Evolutionary conservation across 2,329 filamentous ascomycete species (phyloP).

Genomic region (Hortaea sp.): DNA sequence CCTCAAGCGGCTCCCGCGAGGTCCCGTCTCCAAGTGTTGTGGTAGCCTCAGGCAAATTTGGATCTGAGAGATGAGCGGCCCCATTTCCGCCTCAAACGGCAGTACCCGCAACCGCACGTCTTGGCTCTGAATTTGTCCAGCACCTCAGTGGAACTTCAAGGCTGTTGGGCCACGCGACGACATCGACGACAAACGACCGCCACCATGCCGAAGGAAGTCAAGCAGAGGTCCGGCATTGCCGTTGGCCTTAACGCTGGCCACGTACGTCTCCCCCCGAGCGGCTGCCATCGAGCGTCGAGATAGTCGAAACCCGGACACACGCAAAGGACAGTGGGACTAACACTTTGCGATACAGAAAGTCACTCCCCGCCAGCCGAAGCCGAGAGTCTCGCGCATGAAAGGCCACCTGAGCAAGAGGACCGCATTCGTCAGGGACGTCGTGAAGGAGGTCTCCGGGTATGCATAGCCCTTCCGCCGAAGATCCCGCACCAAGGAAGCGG

Average conservation of each 20-base stretch:
- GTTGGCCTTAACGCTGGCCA: slow-evolving; percentile 56
- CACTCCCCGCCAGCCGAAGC: slow-evolving; percentile 40
- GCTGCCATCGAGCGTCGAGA: slow-evolving; percentile 1
- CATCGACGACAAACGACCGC: slow-evolving; percentile 16
- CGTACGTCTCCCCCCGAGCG: slow-evolving; percentile 40
- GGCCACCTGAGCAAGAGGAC: slow-evolving; percentile 95
- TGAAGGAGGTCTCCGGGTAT: slow-evolving; percentile 96
- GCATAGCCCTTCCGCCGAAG: slow-evolving; percentile 19
- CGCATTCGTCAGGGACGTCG: slow-evolving; percentile 90
- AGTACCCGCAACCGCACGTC: neutral
- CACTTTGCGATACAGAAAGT: slow-evolving; percentile 31
- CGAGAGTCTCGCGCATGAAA: slow-evolving; percentile 61
- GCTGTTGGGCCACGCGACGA: slow-evolving; percentile 3
- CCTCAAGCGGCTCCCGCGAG: too few species aligned
- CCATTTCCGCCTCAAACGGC: neutral
- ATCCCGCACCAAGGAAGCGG: too few species aligned
- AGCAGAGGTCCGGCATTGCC: slow-evolving; percentile 46
- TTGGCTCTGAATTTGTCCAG: neutral
- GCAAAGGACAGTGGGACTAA: too few species aligned
- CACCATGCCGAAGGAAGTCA: slow-evolving; percentile 45
- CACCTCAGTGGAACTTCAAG: neutral
- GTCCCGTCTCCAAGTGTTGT: too few species aligned
- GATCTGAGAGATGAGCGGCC: too few species aligned
- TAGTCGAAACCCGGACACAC: too few species aligned
- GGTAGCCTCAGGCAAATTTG: too few species aligned